Percentiles rank a stretch among this genome's conserved stretches.
These are phyloP conservation scores for Cordyceps farinosa DNA, from an alignment of 2,329 filamentous ascomycete genomes.

Conservation along the genomic window DNA sequence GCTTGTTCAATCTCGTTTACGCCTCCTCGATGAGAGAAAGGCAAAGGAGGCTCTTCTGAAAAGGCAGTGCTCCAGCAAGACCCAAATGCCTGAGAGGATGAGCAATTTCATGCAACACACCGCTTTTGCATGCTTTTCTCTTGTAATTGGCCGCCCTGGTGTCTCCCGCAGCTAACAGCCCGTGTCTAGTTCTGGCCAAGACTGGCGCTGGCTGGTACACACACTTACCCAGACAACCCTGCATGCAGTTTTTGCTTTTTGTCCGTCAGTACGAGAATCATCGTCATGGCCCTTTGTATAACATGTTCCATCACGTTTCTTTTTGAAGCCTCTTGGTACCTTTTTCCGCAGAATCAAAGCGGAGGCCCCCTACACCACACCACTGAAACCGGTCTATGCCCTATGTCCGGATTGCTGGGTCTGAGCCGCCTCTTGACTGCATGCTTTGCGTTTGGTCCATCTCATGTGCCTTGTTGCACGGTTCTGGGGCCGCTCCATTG, in stretches of 20 bases:
- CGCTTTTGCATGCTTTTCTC: slow-evolving; percentile 13
- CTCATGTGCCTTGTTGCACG: slow-evolving; percentile 1
- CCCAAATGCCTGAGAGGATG: too few species aligned
- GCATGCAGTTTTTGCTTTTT: too few species aligned
- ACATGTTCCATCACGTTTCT: not conserved
- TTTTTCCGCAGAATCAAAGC: not conserved
- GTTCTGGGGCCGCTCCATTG: not conserved
- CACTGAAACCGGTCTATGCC: slow-evolving; percentile 7
- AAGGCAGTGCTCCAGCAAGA: too few species aligned
- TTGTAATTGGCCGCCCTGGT: too few species aligned
- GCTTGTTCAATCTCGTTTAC: too few species aligned
- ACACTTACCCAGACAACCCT: too few species aligned
- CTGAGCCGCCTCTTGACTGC: not conserved
- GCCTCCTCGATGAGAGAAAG: too few species aligned
- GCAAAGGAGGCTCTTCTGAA: too few species aligned
- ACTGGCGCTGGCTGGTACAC: too few species aligned
- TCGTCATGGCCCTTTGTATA: too few species aligned
- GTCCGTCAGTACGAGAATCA: too few species aligned
- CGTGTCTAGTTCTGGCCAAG: too few species aligned
- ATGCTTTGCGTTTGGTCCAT: slow-evolving; percentile 5
- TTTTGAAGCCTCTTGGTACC: not conserved
- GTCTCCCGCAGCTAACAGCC: not conserved
- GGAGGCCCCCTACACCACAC: not conserved
- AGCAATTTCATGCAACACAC: not conserved
- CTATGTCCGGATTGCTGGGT: slow-evolving; percentile 12